Evolutionary conservation across 345 rosid species (phyloP), one percentile per base, ranked within the genome.

Genomic region (Dipteronia sinensis): DNA sequence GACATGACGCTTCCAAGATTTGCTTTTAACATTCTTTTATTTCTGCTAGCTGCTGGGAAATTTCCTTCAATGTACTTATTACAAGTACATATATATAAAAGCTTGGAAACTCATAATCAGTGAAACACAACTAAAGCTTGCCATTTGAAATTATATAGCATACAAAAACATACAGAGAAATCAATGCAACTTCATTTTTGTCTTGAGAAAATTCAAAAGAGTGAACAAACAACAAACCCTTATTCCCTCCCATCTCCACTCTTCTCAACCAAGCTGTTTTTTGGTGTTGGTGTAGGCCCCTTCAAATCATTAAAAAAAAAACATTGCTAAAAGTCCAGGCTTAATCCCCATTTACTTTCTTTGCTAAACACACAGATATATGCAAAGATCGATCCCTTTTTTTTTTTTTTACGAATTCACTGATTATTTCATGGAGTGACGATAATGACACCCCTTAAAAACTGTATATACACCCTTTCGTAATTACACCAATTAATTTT

Each of bases 61-160:
- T 78, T 88, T 88, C 91, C 88, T 78, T 42, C 6, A 17, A 38
- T 77, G 81, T 72, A 19, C 73, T 5, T 46, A 79, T 79, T 86
- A 31, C 8, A 68, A 42, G 81, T 82, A 86, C 85, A 29, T 4
- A 40, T 23, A 65, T 46, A 42, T 49, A 49, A 53, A 3, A 67
- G 80, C 53, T 67, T 76, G 77, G 69, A 74, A 65, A 71, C 23
- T 79, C 69, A 27, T 27, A 27, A 27, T 27, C 27, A 59, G 44
- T 40, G 9, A 40, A 15, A 10, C 71, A 66, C 3, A 12, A 10
- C 19, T 31, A 19, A 17, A 71, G 53, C 3, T 55, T 47, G 61
- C 62, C 65, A 63, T 61, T 56, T 42, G 42, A 70, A 53, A 69
- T 66, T 62, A 59, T 62, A 65, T 10, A 67, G 29, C 65, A 47